Evolutionary conservation across 2,329 filamentous ascomycete genomes (phyloP), one percentile per base, ranked within the genome.

Genomic region (Emergomyces orientalis): DNA sequence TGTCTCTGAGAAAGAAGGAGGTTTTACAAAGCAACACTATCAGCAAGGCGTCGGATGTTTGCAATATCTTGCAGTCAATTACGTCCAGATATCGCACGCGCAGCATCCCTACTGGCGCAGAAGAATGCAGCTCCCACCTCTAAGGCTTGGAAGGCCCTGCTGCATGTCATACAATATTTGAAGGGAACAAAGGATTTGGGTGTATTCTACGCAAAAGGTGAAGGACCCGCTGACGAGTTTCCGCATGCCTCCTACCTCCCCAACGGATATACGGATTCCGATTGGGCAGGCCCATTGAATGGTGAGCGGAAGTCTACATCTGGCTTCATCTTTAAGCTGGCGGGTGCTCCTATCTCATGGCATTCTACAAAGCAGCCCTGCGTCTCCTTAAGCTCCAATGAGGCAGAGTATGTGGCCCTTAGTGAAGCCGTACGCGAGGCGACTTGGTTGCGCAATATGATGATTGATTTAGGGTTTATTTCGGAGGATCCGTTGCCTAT

Each of bases 381-480:
- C 6, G 8, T 55, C 1, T 55, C 32, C 3, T 37, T 55, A 11
- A n/a, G 30, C 9, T 55, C 32, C 2, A 55, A 55, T 37, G 32
- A 55, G 30, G 52, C 32, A 1, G 32, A 55, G 37, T 55, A 55
- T 6, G 0, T 55, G 3, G 19, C 32, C 2, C 30, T 55, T 5
- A 55, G 52, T 5, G 7, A 55, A 13, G 52, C 52, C 1, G 5
- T 55, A 39, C 3, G 0, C 9, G 27, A 55, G 14, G 14, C 52
- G 2, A 55, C 19, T 1, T 66, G 54, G 58, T 59, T 66, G 7
- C 1, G 51, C 1, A 65, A 62, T 55, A 55, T 66, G 22, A 52
- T 66, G 3, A 63, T 65, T 19, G 58, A 66, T 17, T 43, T 66
- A 3, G 55, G 41, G 13, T n/a, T 34, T 7, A 25, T 37, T 22